These are phyloP conservation scores for Cutaneotrichosporon sp. DNA, from an alignment of 1,284 basidiomycete species.

Conservation along the genomic window DNA sequence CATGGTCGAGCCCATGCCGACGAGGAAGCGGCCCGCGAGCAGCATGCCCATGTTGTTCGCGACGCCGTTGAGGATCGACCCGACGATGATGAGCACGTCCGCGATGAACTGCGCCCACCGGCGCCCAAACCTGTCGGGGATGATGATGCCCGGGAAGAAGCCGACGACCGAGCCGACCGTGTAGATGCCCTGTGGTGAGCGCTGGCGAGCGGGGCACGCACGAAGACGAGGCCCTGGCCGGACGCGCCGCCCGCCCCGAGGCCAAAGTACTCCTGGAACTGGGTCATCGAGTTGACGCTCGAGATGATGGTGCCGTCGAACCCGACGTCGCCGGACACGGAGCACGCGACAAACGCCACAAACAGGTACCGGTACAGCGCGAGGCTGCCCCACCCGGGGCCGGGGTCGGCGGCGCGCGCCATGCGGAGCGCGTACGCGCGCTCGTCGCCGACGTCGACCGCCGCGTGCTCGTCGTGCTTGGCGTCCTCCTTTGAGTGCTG, in stretches of 20 bases:
- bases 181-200: conserved; percentile 49
- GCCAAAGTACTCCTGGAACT: conserved; percentile 42
- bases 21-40: conserved; percentile 60
- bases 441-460: conserved; percentile 20
- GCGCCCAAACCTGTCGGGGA: conserved; percentile 61
- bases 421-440: conserved; percentile 52
- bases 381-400: conserved; percentile 24
- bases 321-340: conserved; percentile 51
- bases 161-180: conserved; percentile 54
- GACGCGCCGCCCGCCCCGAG: conserved; percentile 4
- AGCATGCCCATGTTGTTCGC: conserved; percentile 56
- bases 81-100: conserved; percentile 57
- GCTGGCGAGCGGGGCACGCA: not conserved
- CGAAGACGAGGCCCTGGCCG: conserved; percentile 11
- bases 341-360: conserved; percentile 6
- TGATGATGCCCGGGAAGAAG: conserved; percentile 46
- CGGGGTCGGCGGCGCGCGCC: conserved; percentile 59
- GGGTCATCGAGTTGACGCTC: conserved; percentile 59
- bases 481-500: not conserved
- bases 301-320: conserved; percentile 63
- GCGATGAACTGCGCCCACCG: conserved; percentile 61
- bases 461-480: not conserved
- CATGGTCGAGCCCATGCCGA: conserved; percentile 50
- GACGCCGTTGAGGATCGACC: conserved; percentile 59
- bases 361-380: not conserved